phyloP scores from a whole-genome alignment of 768 basidiomycete species.

The Lenzites betulinus region DNA sequence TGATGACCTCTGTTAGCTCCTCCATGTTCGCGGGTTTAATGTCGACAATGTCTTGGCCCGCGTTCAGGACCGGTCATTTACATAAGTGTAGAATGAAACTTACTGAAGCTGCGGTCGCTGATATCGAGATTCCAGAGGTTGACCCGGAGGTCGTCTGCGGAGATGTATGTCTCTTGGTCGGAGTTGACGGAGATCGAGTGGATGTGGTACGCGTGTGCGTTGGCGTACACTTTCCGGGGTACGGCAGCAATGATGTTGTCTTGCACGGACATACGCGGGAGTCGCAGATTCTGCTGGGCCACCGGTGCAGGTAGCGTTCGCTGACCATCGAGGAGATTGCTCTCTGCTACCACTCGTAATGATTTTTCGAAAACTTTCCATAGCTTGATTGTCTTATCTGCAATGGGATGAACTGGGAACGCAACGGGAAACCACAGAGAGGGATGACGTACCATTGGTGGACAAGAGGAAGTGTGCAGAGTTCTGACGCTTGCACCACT shows the following conservation, averaged over 20 bases:
- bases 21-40: constrained; percentile 99
- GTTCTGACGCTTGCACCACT: constrained; percentile 99
- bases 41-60: constrained; percentile 90
- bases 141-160: constrained; percentile 96
- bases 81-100: constrained; percentile 38
- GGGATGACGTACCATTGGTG: constrained; percentile 79
- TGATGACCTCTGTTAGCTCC: constrained; percentile 98
- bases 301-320: constrained; percentile 67
- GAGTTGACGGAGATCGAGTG: constrained; percentile 99
- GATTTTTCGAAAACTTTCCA: constrained; percentile 99
- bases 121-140: constrained; percentile 99
- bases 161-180: constrained; percentile 99
- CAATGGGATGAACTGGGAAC: constrained; percentile 6
- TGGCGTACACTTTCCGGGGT: constrained; percentile 97
- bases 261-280: constrained; percentile 91
- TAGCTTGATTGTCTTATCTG: constrained; percentile 99
- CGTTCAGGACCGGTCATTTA: not conserved
- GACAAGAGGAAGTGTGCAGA: constrained; percentile 95
- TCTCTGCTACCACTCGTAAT: constrained; percentile 93
- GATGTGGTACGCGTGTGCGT: constrained; percentile 99
- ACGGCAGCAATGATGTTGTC: constrained; percentile 99
- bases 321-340: constrained; percentile 86
- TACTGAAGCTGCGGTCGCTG: constrained; percentile 98
- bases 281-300: constrained; percentile 61
- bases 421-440: not conserved